These are phyloP conservation scores for Aspergillus carbonarius DNA, from an alignment of 2,329 filamentous ascomycete species.

Conservation along the genomic window DNA sequence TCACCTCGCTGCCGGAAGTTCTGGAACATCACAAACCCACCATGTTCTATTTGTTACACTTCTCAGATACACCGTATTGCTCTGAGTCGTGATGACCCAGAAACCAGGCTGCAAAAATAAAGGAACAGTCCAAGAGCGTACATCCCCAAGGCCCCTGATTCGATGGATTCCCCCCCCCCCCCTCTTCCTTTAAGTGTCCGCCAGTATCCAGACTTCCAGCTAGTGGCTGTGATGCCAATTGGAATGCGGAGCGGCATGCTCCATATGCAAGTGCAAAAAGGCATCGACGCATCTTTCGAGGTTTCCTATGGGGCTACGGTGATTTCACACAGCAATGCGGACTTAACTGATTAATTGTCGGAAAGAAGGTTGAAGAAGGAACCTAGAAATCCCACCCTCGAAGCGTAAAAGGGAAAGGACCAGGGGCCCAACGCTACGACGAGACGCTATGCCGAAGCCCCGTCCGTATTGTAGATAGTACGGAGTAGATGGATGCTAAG, in stretches of 20 bases:
- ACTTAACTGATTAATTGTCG: constrained; percentile 2
- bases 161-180: background rate
- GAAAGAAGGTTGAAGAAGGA: constrained; percentile 13
- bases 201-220: background rate
- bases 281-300: background rate
- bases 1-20: constrained; percentile 9
- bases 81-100: constrained; percentile 9
- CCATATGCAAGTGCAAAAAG: background rate
- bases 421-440: background rate
- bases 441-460: background rate
- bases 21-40: constrained; percentile 14
- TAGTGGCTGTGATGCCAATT: background rate
- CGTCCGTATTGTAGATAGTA: background rate
- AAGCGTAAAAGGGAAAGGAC: background rate
- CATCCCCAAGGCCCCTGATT: background rate
- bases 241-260: background rate
- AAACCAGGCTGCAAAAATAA: constrained; percentile 4
- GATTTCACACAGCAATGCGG: background rate
- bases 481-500: no score
- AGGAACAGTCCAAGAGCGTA: background rate
- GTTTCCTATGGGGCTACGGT: constrained; percentile 1
- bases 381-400: background rate
- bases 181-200: background rate
- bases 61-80: background rate
- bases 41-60: constrained; percentile 12